Evolutionary conservation across 1,284 basidiomycete species (phyloP), one percentile per base, ranked within the genome.

Genomic region (Pseudozyma tsukubaensis): DNA sequence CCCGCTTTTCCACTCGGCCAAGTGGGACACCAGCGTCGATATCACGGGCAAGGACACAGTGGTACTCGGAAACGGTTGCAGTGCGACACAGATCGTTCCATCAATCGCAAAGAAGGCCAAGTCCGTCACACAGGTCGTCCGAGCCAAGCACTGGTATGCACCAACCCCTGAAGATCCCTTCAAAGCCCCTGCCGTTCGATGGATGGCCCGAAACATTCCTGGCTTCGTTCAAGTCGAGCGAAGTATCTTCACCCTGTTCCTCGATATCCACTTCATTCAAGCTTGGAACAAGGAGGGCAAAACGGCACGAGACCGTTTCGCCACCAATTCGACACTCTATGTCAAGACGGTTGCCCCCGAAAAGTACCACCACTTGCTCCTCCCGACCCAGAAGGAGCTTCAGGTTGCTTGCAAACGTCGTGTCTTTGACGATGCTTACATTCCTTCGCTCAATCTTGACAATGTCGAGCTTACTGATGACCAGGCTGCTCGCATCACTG

Each of bases 1-100:
- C 5, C 55, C 74, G 5, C 70, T 72, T 18, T 84, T 84, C 63
- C 83, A 84, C 56, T 80, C 80, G 7, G 81, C 80, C 1, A 72
- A 74, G 29, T 84, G 83, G 83, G 77, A 83, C 37, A 71, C 74
- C 13, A 50, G 34, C 18, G 72, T 82, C 19, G 74, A 81, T 34
- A 39, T 82, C 12, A 66, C 47, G 29, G 69, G 59, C 59, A 84
- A 84, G 55, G 43, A 76, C 24, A 81, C 84, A 1, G 79, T 80
- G 4, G 70, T 84, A 24, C 55, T 84, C 16, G 78, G 79, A 21
- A 80, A 80, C n/a, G 78, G 78, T 8, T 84, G 78, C 40, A 76
- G 76, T 0, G 83, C 75, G 1, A 73, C 82, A 21, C 82, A 83
- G 59, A 65, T 77, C 42, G 50, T 79, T 3, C 72, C 72, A 4